Percentiles rank a stretch among this genome's conserved stretches.
Evolutionary conservation across 805 yeast genomes (phyloP).

Genomic region (Nematodospora valgi): DNA sequence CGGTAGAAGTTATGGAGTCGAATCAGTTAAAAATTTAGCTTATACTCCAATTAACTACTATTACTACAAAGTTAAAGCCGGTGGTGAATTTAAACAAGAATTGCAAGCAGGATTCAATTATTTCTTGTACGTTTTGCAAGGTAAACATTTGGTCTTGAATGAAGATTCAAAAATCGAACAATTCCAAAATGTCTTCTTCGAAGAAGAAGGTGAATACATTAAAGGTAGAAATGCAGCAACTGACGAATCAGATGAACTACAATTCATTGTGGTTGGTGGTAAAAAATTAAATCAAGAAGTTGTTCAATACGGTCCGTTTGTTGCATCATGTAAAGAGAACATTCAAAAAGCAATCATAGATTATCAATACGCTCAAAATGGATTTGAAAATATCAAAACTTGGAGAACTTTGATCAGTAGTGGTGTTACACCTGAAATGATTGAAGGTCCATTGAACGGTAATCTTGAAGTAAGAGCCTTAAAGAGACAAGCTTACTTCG

Average conservation of each 20-base stretch:
- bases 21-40: constrained; percentile 69
- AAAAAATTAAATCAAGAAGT: constrained; percentile 67
- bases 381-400: constrained; percentile 62
- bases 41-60: constrained; percentile 79
- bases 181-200: constrained; percentile 58
- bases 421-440: constrained; percentile 42
- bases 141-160: constrained; percentile 47
- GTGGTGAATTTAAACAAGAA: constrained; percentile 59
- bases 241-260: constrained; percentile 40
- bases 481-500: constrained; percentile 13
- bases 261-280: constrained; percentile 77
- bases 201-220: constrained; percentile 63
- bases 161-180: constrained; percentile 41
- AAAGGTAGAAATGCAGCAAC: constrained; percentile 45
- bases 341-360: constrained; percentile 69
- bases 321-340: constrained; percentile 63
- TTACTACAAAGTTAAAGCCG: constrained; percentile 61
- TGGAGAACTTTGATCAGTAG: constrained; percentile 52
- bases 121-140: constrained; percentile 66
- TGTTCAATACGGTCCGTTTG: constrained; percentile 91
- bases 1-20: constrained; percentile 75
- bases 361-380: constrained; percentile 65
- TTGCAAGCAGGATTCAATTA: constrained; percentile 62
- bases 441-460: constrained; percentile 36
- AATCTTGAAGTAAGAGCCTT: constrained; percentile 26